Evolutionary conservation across 768 basidiomycete species (phyloP), one percentile per base, ranked within the genome.

Genomic region (Agrocybe pediades): DNA sequence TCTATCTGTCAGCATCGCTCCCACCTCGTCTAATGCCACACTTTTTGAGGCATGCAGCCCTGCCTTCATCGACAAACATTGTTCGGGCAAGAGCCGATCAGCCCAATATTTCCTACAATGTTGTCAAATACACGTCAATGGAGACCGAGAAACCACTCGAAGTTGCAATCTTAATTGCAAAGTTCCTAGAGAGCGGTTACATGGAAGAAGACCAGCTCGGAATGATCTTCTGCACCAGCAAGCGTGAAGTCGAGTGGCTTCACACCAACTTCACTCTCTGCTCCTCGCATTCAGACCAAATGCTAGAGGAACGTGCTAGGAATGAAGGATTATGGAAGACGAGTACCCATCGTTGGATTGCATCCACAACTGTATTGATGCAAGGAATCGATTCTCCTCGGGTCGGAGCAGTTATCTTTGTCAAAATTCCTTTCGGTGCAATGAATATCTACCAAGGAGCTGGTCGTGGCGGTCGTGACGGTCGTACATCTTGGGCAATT

Each of bases 341-440:
- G 0, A 59, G 59, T 0, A 9, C 30, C 3, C 6, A 17, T 1
- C 40, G 47, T 9, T 67, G 66, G 66, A 67, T 67, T 21, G 51
- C 55, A 0, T 49, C 63, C 0, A 67, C 62, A 0, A 65, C 64
- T 36, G 60, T 54, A 3, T 30, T 62, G 9, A 53, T 63, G 29
- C 65, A 65, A 17, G 65, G 65, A 0, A 56, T 65, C 5, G 62
- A 67, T 54, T 33, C 51, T 2, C 55, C 62, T 1, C 40, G 49
- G 41, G 49, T 65, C 25, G 62, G 53, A 2, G 54, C 46, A 0
- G 52, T 57, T 2, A 45, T 67, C 17, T 63, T 67, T 26, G 5
- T 61, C 1, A 51, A 41, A 2, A 23, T 55, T 15, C 58, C 57
- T 0, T 67, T 59, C 54, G 60, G 60, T 0, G 24, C 65, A 4